These are phyloP conservation scores for Basipetospora chlamydospora DNA, from an alignment of 2,329 filamentous ascomycete species.

Conservation along the genomic window DNA sequence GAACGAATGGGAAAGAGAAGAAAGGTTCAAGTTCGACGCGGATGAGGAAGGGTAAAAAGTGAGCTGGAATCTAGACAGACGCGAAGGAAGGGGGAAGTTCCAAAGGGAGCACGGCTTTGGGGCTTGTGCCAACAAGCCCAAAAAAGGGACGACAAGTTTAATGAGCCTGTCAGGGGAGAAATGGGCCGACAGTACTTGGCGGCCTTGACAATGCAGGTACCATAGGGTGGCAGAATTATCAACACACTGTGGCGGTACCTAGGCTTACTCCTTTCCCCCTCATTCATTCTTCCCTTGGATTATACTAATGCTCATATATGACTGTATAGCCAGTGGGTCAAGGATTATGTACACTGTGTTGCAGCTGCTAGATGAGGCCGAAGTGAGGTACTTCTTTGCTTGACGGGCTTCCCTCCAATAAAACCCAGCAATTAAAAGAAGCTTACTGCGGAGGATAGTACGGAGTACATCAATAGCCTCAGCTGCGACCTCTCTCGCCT, in stretches of 20 bases:
- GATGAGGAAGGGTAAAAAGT: conserved; percentile 2
- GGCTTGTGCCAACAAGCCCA: conserved; percentile 4
- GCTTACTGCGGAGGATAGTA: too few relatives aligned
- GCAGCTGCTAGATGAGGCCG: conserved; percentile 2
- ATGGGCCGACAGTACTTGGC: conserved; percentile 5
- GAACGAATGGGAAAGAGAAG: conserved; percentile 5
- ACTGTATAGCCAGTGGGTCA: background rate
- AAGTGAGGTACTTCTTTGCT: background rate
- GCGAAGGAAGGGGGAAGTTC: conserved; percentile 3
- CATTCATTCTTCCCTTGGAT: too few relatives aligned
- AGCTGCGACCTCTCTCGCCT: too few relatives aligned
- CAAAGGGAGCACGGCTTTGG: too few relatives aligned
- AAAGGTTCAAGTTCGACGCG: background rate
- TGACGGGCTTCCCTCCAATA: conserved; percentile 4
- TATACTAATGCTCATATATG: too few relatives aligned
- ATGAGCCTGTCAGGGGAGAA: conserved; percentile 12
- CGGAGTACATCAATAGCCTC: too few relatives aligned
- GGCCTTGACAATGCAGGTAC: conserved; percentile 5
- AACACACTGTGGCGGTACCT: background rate
- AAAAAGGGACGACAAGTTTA: conserved; percentile 20
- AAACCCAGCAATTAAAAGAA: conserved; percentile 5
- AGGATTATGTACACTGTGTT: conserved; percentile 1
- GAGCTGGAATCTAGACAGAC: conserved; percentile 5
- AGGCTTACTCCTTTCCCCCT: too few relatives aligned
- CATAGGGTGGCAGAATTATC: background rate